Evolutionary conservation across 2,329 filamentous ascomycete genomes (phyloP).

Genomic region (Alternaria postmessia): DNA sequence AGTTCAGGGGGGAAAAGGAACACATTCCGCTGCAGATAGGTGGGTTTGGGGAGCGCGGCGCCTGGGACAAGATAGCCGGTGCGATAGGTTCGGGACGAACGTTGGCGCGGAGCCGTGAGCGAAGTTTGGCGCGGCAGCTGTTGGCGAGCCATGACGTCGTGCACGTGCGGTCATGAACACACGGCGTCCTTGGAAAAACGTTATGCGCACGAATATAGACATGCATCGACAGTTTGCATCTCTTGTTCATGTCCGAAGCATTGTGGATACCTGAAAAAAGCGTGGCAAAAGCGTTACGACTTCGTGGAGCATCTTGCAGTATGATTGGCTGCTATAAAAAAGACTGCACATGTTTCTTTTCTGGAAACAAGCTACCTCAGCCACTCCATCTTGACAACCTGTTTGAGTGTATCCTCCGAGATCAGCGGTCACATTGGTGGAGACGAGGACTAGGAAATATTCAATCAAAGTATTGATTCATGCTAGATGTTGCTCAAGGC

Average conservation of each 20-base stretch:
- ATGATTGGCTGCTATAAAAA: not conserved
- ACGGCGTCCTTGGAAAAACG: not conserved
- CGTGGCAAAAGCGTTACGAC: not conserved
- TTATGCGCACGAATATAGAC: not conserved
- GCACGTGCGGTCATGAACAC: constrained; percentile 1
- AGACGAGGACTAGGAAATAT: not conserved
- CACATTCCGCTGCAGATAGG: not conserved
- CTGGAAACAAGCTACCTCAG: constrained; percentile 1
- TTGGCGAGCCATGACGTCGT: constrained; percentile 15
- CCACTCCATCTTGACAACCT: not conserved
- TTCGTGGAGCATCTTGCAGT: not conserved
- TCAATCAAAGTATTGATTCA: not conserved
- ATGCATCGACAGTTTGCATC: not conserved
- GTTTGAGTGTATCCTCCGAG: not conserved
- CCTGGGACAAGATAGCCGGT: not conserved
- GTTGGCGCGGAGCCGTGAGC: constrained; percentile 4
- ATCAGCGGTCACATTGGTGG: not conserved
- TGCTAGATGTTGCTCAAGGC: not conserved
- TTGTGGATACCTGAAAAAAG: not conserved
- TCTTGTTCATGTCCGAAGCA: not conserved
- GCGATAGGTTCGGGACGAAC: constrained; percentile 5
- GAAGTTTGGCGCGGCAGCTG: not conserved
- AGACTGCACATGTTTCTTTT: not conserved
- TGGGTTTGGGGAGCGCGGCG: not conserved
- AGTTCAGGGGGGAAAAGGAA: constrained; percentile 10